phyloP scores from a whole-genome alignment of 768 basidiomycete genomes.

The Ephemerocybe angulata region DNA sequence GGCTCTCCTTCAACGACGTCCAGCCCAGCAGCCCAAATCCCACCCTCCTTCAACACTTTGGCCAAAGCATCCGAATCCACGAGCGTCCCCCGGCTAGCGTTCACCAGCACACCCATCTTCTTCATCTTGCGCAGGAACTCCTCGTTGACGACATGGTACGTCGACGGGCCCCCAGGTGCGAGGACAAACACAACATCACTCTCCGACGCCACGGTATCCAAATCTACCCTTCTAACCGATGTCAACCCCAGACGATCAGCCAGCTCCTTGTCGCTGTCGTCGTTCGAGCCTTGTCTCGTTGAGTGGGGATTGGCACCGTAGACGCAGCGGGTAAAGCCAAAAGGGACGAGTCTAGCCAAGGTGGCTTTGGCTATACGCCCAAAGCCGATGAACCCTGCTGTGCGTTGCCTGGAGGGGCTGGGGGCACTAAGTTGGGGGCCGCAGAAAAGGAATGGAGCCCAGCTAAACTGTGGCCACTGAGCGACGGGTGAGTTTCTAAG shows the following conservation, averaged over 20 bases:
- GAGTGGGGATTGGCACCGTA: conserved; percentile 63
- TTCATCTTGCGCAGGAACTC: conserved; percentile 83
- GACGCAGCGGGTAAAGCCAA: conserved; percentile 72
- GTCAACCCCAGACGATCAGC: conserved; percentile 27
- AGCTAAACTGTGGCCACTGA: conserved; percentile 77
- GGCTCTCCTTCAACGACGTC: conserved; percentile 97
- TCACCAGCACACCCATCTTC: conserved; percentile 75
- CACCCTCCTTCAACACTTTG: conserved; percentile 66
- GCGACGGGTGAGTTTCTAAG: not conserved
- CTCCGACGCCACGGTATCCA: conserved; percentile 67
- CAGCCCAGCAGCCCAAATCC: conserved; percentile 90
- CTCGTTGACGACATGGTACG: conserved; percentile 70
- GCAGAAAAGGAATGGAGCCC: conserved; percentile 82
- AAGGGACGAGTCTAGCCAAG: conserved; percentile 72
- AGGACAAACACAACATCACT: conserved; percentile 86
- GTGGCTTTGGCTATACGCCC: conserved; percentile 90
- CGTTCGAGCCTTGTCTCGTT: conserved; percentile 35
- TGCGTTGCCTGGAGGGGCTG: conserved; percentile 48
- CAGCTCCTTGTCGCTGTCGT: conserved; percentile 23
- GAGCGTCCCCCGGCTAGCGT: conserved; percentile 78
- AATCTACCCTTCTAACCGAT: conserved; percentile 54
- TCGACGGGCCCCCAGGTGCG: conserved; percentile 68
- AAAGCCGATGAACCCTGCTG: conserved; percentile 90
- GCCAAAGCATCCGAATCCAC: conserved; percentile 90
- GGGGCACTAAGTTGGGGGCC: conserved; percentile 75